Evolutionary conservation across 768 basidiomycete genomes (phyloP), one percentile per base, ranked within the genome.

Genomic region (Exidia glandulosa): DNA sequence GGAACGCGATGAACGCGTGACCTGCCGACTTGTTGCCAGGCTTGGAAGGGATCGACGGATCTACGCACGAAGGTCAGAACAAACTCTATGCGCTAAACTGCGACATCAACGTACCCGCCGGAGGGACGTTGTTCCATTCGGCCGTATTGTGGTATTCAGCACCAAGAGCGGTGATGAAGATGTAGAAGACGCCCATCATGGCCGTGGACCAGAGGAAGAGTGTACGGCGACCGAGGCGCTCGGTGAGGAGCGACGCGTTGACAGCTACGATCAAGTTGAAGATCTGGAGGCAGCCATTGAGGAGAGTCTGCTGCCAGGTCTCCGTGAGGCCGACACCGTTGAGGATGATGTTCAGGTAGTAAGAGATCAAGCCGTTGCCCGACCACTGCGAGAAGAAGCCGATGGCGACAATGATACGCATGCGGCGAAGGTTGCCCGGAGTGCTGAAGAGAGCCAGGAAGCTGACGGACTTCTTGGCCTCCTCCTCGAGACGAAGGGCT

Each of bases 351-450:
- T 77, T 85, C 66, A 91, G 81, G 76, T 91, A 91, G 77, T 86
- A 90, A 6, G 86, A 88, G 57, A 88, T 85, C 58, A 91, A 84
- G 61, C 81, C 88, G 66, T 90, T 90, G 14, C 87, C 88, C 10
- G 86, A 89, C 88, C 87, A 90, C 66, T 88, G 86, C 2, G 87
- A 89, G 79, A 90, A 89, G 79, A 87, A 87, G 54, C 86, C 87
- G 59, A 90, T 75, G 54, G 85, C 85, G 63, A 87, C 69, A 70
- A 91, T 86, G 70, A 90, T 86, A 59, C 79, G 73, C 79, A 91
- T 79, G 60, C 90, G 87, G 71, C 77, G 84, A 63, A 81, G 75
- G 78, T 92, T 92, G 57, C 88, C 90, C 31, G 77, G 70, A 50
- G 80, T 88, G 47, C 74, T 66, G 67, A 89, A 72, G 64, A 93